Conservation (phyloP, 192 early-diverging fungal genomes). For the Gigaspora rosea region DNA sequence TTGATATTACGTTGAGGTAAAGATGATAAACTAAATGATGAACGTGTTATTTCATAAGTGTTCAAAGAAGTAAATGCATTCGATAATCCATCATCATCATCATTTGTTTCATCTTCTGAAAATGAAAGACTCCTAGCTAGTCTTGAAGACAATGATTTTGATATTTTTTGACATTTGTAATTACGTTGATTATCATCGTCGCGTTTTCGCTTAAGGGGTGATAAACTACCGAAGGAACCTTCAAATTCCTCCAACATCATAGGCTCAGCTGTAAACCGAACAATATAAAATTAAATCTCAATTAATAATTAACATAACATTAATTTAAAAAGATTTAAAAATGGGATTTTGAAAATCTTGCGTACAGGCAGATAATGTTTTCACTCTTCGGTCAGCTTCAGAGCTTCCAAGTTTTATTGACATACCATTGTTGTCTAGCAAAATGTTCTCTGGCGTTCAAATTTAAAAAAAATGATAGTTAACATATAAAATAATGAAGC, state of each 20-base stretch:
- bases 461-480: not conserved
- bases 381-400: not conserved
- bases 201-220: constrained; percentile 18
- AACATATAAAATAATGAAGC: not conserved
- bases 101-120: constrained; percentile 13
- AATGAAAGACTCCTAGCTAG: constrained; percentile 2
- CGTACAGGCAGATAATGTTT: not conserved
- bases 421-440: constrained; percentile 14
- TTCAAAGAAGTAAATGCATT: not conserved
- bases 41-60: not conserved
- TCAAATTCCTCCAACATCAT: constrained; percentile 7
- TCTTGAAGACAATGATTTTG: constrained; percentile 5
- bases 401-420: not conserved
- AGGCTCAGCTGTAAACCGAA: not conserved
- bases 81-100: not conserved
- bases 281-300: not conserved
- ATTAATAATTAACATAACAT: no score
- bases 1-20: constrained; percentile 16
- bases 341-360: not conserved
- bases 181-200: constrained; percentile 18
- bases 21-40: not conserved
- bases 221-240: not conserved
- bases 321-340: no score
- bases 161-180: constrained; percentile 1
- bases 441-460: constrained; percentile 8